Percentiles rank a stretch among this genome's conserved stretches.
Conservation (phyloP, 768 basidiomycete species). For the Aureoboletus auriporus region DNA sequence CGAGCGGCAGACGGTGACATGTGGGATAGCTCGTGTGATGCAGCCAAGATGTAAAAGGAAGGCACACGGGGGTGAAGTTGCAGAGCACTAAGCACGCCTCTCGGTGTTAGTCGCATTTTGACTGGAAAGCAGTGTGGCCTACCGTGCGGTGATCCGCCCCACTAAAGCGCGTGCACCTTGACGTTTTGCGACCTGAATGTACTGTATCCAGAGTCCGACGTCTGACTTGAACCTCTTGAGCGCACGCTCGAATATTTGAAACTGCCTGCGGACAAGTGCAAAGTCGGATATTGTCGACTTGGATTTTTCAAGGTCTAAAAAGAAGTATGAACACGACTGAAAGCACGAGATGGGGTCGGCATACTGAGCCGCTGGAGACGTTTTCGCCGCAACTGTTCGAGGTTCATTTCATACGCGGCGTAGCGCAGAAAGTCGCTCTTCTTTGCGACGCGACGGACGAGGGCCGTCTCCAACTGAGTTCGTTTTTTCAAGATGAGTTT, state of each 20-base stretch:
- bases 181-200: slow-evolving; percentile 78
- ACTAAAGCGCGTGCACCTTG: slow-evolving; percentile 78
- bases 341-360: slow-evolving; percentile 16
- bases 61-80: slow-evolving; percentile 82
- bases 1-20: slow-evolving; percentile 77
- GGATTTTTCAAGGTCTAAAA: slow-evolving; percentile 28
- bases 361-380: slow-evolving; percentile 68
- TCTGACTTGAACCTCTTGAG: slow-evolving; percentile 86
- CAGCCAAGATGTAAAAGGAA: slow-evolving; percentile 78
- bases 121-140: slow-evolving; percentile 18
- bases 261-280: slow-evolving; percentile 78
- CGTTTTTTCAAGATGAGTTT: slow-evolving; percentile 83
- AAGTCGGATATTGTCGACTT: slow-evolving; percentile 75
- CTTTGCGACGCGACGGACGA: slow-evolving; percentile 79
- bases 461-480: slow-evolving; percentile 76
- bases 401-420: slow-evolving; percentile 85
- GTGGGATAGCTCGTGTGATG: slow-evolving; percentile 76
- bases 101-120: slow-evolving; percentile 4
- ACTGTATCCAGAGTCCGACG: slow-evolving; percentile 84
- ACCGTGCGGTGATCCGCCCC: slow-evolving; percentile 80
- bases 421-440: slow-evolving; percentile 90
- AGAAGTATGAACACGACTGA: neutral
- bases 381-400: slow-evolving; percentile 78
- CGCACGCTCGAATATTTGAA: slow-evolving; percentile 89
- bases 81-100: slow-evolving; percentile 55